Evolutionary conservation across 768 basidiomycete genomes (phyloP).

Genomic region (Russula sp.): DNA sequence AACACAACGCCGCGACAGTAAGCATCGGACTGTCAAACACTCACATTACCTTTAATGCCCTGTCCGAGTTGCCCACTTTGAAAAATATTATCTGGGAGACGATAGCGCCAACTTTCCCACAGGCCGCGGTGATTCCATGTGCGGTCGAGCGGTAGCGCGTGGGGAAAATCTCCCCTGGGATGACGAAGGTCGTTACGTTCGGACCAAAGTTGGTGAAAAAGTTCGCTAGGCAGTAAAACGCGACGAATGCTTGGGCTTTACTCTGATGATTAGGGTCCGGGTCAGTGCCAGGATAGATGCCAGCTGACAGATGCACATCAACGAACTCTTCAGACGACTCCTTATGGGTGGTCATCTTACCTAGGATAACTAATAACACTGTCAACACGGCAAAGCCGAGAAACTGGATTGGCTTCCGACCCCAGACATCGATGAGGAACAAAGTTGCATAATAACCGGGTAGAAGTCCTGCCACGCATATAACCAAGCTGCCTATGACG

Average conservation of each 20-base stretch:
- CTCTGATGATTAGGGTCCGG: conserved; percentile 39
- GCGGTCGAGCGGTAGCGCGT: conserved; percentile 45
- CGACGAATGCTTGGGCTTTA: conserved; percentile 38
- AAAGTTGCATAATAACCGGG: conserved; percentile 71
- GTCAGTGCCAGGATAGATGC: conserved; percentile 12
- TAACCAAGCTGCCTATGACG: conserved; percentile 69
- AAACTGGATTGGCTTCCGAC: conserved; percentile 77
- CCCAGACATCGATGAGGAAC: conserved; percentile 71
- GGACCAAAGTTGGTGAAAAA: conserved; percentile 49
- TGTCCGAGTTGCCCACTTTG: conserved; percentile 14
- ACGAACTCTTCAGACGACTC: conserved; percentile 34
- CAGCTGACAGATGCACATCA: conserved; percentile 25
- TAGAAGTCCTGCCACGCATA: conserved; percentile 74
- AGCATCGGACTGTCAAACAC: too few species aligned
- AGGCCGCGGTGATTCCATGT: conserved; percentile 46
- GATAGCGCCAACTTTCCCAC: conserved; percentile 47
- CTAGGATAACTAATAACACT: conserved; percentile 63
- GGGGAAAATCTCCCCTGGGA: conserved; percentile 45
- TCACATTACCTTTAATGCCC: too few species aligned
- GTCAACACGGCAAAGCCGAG: conserved; percentile 72
- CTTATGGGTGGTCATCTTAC: conserved; percentile 41
- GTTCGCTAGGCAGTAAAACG: conserved; percentile 42
- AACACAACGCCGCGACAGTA: too few species aligned
- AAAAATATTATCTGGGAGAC: conserved; percentile 42
- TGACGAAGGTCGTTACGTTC: conserved; percentile 45